These are phyloP conservation scores for Trichoderma polysporum DNA, from an alignment of 2,329 filamentous ascomycete genomes.

Conservation along the genomic window DNA sequence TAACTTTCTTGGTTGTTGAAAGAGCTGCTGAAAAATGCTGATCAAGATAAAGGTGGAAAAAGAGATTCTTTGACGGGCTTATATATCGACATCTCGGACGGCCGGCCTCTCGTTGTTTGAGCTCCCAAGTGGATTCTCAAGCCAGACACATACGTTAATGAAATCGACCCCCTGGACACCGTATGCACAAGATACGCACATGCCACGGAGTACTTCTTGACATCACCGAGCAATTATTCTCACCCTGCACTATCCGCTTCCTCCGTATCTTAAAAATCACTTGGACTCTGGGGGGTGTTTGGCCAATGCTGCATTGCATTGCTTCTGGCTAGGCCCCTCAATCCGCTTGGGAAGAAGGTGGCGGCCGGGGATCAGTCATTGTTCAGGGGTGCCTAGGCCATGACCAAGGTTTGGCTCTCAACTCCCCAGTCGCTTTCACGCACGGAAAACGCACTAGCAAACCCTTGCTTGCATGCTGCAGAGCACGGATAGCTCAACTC, in stretches of 20 bases:
- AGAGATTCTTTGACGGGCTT: background rate
- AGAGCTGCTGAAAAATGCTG: background rate
- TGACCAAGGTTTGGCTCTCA: background rate
- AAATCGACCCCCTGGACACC: background rate
- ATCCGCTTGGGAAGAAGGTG: background rate
- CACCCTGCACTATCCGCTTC: slow-evolving; percentile 8
- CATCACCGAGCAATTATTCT: background rate
- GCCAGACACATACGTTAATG: background rate
- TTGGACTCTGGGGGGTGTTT: background rate
- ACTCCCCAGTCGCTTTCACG: slow-evolving; percentile 7
- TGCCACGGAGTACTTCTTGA: background rate
- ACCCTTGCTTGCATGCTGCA: slow-evolving; percentile 13
- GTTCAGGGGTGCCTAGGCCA: slow-evolving; percentile 12
- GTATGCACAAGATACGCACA: background rate
- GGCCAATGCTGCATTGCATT: slow-evolving; percentile 9
- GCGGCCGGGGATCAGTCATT: slow-evolving; percentile 4
- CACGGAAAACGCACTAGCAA: slow-evolving; percentile 10
- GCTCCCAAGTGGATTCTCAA: background rate
- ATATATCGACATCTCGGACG: slow-evolving; percentile 9
- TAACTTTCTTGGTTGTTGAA: background rate
- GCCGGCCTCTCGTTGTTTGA: background rate
- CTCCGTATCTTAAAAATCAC: background rate
- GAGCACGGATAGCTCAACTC: slow-evolving; percentile 2
- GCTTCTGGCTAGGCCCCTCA: background rate
- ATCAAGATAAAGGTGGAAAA: background rate